phyloP scores from a whole-genome alignment of 2,329 filamentous ascomycete species.

The Fusarium goolgardi region DNA sequence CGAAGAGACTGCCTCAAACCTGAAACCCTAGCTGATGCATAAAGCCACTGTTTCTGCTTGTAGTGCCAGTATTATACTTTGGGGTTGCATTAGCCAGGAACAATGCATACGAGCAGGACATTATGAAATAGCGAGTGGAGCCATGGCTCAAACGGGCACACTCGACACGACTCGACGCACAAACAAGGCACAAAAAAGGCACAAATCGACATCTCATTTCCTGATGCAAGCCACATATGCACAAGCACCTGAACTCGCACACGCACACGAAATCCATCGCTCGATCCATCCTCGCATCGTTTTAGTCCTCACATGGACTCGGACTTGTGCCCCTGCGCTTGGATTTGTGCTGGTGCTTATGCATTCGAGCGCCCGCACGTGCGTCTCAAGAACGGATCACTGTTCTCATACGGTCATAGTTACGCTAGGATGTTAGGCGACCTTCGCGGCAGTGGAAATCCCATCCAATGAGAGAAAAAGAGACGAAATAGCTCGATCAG shows the following conservation, averaged over 20 bases:
- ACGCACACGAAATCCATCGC: constrained; percentile 25
- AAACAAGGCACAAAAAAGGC: constrained; percentile 44
- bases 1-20: constrained; percentile 36
- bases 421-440: constrained; percentile 1
- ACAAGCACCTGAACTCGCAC: constrained; percentile 32
- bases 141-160: constrained; percentile 24
- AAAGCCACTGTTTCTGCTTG: constrained; percentile 41
- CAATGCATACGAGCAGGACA: constrained; percentile 33
- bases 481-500: neutral
- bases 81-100: constrained; percentile 49
- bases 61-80: constrained; percentile 39
- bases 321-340: constrained; percentile 20
- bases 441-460: neutral
- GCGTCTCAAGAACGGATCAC: constrained; percentile 4
- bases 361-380: constrained; percentile 31
- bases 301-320: constrained; percentile 23
- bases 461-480: neutral
- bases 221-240: constrained; percentile 45
- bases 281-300: constrained; percentile 11
- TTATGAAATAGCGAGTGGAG: constrained; percentile 34
- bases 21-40: constrained; percentile 54
- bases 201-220: constrained; percentile 47
- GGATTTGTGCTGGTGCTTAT: constrained; percentile 29
- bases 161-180: constrained; percentile 32
- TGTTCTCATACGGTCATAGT: constrained; percentile 7